A percentile compares a stretch with the other conserved stretches of the same genome.
These are phyloP conservation scores for Leucosporidium scottii DNA, from an alignment of 768 basidiomycete species.

Conservation along the genomic window DNA sequence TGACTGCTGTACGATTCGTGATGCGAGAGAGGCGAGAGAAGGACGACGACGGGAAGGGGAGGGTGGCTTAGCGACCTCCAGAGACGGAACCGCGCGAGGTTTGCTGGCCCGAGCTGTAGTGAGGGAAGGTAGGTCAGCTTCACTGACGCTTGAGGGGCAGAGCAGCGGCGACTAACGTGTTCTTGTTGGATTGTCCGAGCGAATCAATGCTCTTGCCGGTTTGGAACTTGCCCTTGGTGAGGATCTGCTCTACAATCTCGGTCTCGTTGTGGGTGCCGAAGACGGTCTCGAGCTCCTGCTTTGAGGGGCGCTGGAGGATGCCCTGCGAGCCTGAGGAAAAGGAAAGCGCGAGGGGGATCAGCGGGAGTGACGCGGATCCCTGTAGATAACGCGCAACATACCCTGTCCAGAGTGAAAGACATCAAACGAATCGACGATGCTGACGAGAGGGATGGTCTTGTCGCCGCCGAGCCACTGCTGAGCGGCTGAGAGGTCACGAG, in stretches of 20 bases:
- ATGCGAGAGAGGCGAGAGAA: too few relatives aligned
- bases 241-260: constrained; percentile 56
- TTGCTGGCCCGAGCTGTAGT: not conserved
- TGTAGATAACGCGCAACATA: not conserved
- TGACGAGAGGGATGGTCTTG: constrained; percentile 59
- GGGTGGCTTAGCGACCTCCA: not conserved
- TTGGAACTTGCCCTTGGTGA: constrained; percentile 61
- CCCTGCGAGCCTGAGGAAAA: constrained; percentile 51
- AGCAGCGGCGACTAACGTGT: too few relatives aligned
- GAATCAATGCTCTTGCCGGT: not conserved
- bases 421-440: constrained; percentile 73
- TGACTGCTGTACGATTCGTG: too few relatives aligned
- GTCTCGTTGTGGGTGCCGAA: constrained; percentile 62
- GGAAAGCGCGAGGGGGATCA: not conserved
- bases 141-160: not conserved
- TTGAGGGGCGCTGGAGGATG: constrained; percentile 63
- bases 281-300: constrained; percentile 68
- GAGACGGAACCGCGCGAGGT: not conserved
- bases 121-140: not conserved
- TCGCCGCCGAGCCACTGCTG: not conserved
- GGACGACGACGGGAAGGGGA: too few relatives aligned
- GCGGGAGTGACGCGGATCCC: not conserved
- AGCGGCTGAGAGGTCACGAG: not conserved
- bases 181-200: too few relatives aligned
- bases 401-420: constrained; percentile 68